A percentile compares a stretch with the other conserved stretches of the same genome.
Conservation (phyloP, 371 early-diverging fungal genomes). For the Lichtheimia corymbifera region DNA sequence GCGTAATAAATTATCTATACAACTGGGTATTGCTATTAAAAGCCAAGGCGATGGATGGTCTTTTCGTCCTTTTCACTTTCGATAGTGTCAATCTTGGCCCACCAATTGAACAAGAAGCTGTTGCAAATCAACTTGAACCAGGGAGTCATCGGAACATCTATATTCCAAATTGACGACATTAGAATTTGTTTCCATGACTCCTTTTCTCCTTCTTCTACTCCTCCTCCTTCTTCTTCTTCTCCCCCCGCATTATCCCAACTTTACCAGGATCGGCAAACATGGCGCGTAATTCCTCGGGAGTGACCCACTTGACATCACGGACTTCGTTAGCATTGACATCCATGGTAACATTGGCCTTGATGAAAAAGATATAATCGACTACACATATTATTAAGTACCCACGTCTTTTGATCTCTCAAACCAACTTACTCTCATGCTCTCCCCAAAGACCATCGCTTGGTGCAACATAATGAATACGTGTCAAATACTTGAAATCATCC, state of each 20-base stretch:
- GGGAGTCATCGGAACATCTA: slow-evolving; percentile 81
- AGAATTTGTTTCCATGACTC: too few species aligned
- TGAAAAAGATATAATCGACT: slow-evolving; percentile 91
- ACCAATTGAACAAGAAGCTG: slow-evolving; percentile 93
- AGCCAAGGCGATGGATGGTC: slow-evolving; percentile 76
- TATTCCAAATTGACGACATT: too few species aligned
- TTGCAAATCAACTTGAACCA: slow-evolving; percentile 95
- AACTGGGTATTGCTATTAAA: slow-evolving; percentile 17
- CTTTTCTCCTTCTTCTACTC: too few species aligned
- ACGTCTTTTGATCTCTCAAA: slow-evolving; percentile 9
- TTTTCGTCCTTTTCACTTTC: slow-evolving; percentile 63
- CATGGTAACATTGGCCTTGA: slow-evolving; percentile 68
- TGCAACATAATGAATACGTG: slow-evolving; percentile 93
- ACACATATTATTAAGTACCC: slow-evolving; percentile 4
- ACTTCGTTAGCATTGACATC: slow-evolving; percentile 85
- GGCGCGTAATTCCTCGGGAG: slow-evolving; percentile 70
- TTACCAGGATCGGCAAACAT: slow-evolving; percentile 70
- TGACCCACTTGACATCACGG: slow-evolving; percentile 71
- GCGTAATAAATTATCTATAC: too few species aligned
- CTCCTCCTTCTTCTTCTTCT: too few species aligned
- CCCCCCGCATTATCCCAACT: neutral
- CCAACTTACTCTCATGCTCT: slow-evolving; percentile 86
- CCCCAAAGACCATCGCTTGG: slow-evolving; percentile 96
- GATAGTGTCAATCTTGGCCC: slow-evolving; percentile 82
- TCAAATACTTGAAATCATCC: slow-evolving; percentile 85